Evolutionary conservation across 495 filamentous ascomycete species (phyloP).

Genomic region (Daldinia caldariorum): DNA sequence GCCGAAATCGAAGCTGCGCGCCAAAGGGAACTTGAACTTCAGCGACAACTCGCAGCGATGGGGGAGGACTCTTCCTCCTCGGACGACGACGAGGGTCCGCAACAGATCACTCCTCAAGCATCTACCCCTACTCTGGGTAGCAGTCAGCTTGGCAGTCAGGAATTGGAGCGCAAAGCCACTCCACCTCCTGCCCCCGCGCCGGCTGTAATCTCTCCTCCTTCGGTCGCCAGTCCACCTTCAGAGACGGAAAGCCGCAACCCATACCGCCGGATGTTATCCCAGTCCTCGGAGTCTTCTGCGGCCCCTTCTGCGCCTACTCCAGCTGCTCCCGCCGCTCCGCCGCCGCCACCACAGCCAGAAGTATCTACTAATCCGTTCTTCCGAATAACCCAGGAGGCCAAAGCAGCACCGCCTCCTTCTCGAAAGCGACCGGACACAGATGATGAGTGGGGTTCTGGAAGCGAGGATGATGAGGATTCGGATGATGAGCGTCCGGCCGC

Average conservation of each 20-base stretch:
- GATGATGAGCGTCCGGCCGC: slow-evolving; percentile 78
- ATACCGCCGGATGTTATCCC: slow-evolving; percentile 63
- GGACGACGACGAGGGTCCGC: slow-evolving; percentile 87
- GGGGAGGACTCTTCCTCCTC: slow-evolving; percentile 78
- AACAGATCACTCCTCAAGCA: slow-evolving; percentile 81
- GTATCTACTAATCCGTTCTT: slow-evolving; percentile 96
- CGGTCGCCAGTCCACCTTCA: slow-evolving; percentile 57
- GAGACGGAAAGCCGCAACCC: slow-evolving; percentile 63
- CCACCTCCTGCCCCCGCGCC: slow-evolving; percentile 58
- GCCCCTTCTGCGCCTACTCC: slow-evolving; percentile 55
- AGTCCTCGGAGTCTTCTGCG: slow-evolving; percentile 58
- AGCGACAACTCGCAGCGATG: slow-evolving; percentile 84
- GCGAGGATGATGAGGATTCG: slow-evolving; percentile 75
- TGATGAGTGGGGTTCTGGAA: slow-evolving; percentile 90
- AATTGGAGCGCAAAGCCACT: slow-evolving; percentile 61
- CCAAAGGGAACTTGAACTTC: slow-evolving; percentile 87
- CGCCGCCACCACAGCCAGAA: slow-evolving; percentile 57
- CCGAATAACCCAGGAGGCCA: slow-evolving; percentile 72
- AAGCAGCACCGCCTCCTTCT: slow-evolving; percentile 48
- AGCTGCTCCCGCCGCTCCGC: slow-evolving; percentile 54
- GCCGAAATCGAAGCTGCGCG: slow-evolving; percentile 92
- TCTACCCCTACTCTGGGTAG: slow-evolving; percentile 76
- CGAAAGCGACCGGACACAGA: slow-evolving; percentile 61
- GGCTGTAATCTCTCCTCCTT: slow-evolving; percentile 52
- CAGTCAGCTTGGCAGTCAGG: slow-evolving; percentile 62